Base-by-base conservation (phyloP, 495 filamentous ascomycete genomes). In the Podospora pseudocomata region DNA sequence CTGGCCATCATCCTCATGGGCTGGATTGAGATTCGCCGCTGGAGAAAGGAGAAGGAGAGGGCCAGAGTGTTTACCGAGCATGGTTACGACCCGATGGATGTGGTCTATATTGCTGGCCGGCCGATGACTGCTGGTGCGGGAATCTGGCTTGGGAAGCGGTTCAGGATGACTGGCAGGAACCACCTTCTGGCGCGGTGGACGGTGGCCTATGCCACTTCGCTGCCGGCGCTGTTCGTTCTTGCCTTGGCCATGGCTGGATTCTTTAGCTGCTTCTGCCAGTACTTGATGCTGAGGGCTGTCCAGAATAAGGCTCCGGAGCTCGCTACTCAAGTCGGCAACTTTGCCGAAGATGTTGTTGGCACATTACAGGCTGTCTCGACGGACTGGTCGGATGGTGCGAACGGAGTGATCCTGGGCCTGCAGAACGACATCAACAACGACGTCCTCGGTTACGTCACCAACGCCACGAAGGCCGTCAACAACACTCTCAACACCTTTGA, bases 361-460 rank as follows among this genome's bases (percentile, higher is more conserved):
- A 82, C 85, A 0, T 83, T 99, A 3, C 85, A 90, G 71, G 86
- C 89, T 62, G 88, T 92, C 9, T 96, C 92, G 20, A 80, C 82
- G 44, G 79, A 86, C 60, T 99, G 96, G 95, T 86, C 94, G 9
- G 78, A 82, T 44, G 86, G 86, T 28, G 88, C 93, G 58, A 98
- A 98, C 80, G 77, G 76, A 4, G 91, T 88, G 44, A 90, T 97
- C 74, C 77, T 76, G 27, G 79, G 81, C 56, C 86, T 90, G 27
- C 91, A 91, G 78, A 76, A 76, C 26, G 86, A 91, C 26, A 86
- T 99, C 75, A 99, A 98, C 80, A 67, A 87, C 27, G 87, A 97
- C 60, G 77, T 99, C 57, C 88, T 97, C 68, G 91, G 93, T 67
- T 97, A 94, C 91, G 92, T 97, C 32, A 90, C 88, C 57, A 93